Conservation (phyloP, 805 yeast genomes). For the Candida boleticola region DNA sequence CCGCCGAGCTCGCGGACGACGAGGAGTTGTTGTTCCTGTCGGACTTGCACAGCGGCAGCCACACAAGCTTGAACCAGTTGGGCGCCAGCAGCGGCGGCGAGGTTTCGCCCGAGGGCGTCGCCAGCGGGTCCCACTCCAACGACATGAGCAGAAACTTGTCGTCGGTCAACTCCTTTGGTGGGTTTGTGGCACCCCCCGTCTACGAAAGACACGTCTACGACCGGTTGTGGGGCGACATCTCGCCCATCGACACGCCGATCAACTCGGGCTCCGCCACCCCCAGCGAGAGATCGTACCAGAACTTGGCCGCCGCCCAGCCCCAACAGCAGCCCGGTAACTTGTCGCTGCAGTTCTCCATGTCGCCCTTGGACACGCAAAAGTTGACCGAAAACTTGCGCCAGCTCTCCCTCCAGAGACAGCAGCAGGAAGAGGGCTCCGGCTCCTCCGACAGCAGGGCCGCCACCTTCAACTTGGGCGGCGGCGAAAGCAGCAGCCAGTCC, state of each 20-base stretch:
- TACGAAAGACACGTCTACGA: conserved; percentile 83
- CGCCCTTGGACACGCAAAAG: conserved; percentile 37
- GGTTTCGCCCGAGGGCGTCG: not conserved
- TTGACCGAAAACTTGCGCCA: conserved; percentile 53
- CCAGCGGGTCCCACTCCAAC: conserved; percentile 19
- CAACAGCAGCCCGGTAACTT: no score
- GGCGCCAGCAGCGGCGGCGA: not conserved
- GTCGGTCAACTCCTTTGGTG: conserved; percentile 11
- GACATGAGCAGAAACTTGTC: no score
- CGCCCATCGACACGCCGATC: conserved; percentile 48
- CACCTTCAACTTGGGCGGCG: conserved; percentile 34
- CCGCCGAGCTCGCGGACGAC: conserved; percentile 7
- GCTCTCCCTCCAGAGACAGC: conserved; percentile 49
- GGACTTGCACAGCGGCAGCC: conserved; percentile 18
- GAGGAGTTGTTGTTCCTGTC: conserved; percentile 32
- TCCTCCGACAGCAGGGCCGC: conserved; percentile 27
- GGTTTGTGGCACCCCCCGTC: conserved; percentile 77
- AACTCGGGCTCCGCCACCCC: conserved; percentile 44
- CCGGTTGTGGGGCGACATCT: conserved; percentile 67
- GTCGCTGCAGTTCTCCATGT: conserved; percentile 29
- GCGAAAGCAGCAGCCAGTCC: conserved; percentile 11
- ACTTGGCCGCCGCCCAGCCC: not conserved
- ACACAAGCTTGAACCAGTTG: conserved; percentile 23
- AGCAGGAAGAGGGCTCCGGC: conserved; percentile 27
- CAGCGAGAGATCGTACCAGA: conserved; percentile 2